Percentiles rank a stretch among this genome's conserved stretches.
Conservation (phyloP, 1,284 basidiomycete species). For the Irpex sp. region DNA sequence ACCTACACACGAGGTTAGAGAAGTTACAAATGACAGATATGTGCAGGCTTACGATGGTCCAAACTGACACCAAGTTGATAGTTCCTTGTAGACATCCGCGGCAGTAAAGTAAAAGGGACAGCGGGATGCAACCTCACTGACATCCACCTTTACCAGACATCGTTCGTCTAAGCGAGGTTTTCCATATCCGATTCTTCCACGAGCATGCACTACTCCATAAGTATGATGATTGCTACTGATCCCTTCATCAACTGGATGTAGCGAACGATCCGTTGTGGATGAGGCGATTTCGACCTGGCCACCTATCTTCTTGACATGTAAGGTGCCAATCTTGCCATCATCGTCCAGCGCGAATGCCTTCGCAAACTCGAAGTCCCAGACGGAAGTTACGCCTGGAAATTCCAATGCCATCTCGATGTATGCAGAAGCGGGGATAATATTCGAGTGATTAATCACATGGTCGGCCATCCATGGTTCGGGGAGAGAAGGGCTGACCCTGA, state of each 20-base stretch:
- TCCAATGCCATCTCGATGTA: slow-evolving; percentile 36
- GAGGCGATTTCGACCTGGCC: slow-evolving; percentile 6
- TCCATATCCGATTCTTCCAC: slow-evolving; percentile 20
- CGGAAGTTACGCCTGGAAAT: slow-evolving; percentile 9
- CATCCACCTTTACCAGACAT: slow-evolving; percentile 13
- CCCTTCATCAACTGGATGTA: slow-evolving; percentile 11
- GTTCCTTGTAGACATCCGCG: slow-evolving; percentile 13
- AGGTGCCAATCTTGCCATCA: slow-evolving; percentile 5
- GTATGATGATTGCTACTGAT: slow-evolving; percentile 5
- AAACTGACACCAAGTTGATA: slow-evolving; percentile 14
- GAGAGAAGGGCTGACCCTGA: neutral
- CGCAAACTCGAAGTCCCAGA: slow-evolving; percentile 14
- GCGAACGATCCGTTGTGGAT: slow-evolving; percentile 5
- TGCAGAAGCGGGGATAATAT: slow-evolving; percentile 43
- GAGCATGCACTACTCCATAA: slow-evolving; percentile 16
- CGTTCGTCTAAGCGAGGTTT: slow-evolving; percentile 7
- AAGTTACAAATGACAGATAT: neutral
- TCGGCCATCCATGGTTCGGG: slow-evolving; percentile 31
- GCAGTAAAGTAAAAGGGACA: slow-evolving; percentile 5
- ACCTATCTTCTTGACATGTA: slow-evolving; percentile 11
- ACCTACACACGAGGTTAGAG: slow-evolving; percentile 4
- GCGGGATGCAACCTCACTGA: slow-evolving; percentile 13
- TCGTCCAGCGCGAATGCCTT: slow-evolving; percentile 10
- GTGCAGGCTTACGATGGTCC: slow-evolving; percentile 15
- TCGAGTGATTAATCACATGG: slow-evolving; percentile 37